These are phyloP conservation scores for Fusarium tanahbumbuense DNA, from an alignment of 2,329 filamentous ascomycete genomes.

Conservation along the genomic window DNA sequence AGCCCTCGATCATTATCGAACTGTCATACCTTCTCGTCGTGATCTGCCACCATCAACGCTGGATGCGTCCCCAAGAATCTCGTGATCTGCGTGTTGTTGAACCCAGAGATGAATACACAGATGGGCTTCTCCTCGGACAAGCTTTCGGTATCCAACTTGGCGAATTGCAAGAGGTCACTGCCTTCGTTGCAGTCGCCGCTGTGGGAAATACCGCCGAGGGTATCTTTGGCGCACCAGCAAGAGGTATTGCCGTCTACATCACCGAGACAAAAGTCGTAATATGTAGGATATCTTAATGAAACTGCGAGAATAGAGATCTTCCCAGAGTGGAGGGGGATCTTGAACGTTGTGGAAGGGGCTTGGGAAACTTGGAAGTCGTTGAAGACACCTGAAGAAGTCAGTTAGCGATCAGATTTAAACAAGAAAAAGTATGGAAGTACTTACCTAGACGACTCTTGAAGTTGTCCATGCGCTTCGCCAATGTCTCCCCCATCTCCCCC, in stretches of 20 bases:
- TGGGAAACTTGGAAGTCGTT: slow-evolving; percentile 20
- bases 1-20: too few species aligned
- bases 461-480: slow-evolving; percentile 1
- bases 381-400: neutral
- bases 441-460: neutral
- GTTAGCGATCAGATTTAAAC: rapidly evolving
- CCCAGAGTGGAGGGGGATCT: neutral
- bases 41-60: neutral
- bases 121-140: neutral
- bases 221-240: neutral
- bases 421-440: neutral
- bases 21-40: slow-evolving; percentile 9
- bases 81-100: neutral
- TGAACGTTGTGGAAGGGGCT: slow-evolving; percentile 13
- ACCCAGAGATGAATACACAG: slow-evolving; percentile 17
- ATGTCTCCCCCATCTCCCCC: neutral
- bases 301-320: slow-evolving; percentile 9
- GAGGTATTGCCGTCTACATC: neutral
- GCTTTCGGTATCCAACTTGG: neutral
- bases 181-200: neutral
- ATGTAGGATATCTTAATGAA: neutral
- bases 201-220: slow-evolving; percentile 5
- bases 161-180: slow-evolving; percentile 12
- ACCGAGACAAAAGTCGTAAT: slow-evolving; percentile 22
- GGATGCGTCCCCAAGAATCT: neutral